Evolutionary conservation across 2,329 filamentous ascomycete genomes (phyloP).

Genomic region (Sporothrix pallida): DNA sequence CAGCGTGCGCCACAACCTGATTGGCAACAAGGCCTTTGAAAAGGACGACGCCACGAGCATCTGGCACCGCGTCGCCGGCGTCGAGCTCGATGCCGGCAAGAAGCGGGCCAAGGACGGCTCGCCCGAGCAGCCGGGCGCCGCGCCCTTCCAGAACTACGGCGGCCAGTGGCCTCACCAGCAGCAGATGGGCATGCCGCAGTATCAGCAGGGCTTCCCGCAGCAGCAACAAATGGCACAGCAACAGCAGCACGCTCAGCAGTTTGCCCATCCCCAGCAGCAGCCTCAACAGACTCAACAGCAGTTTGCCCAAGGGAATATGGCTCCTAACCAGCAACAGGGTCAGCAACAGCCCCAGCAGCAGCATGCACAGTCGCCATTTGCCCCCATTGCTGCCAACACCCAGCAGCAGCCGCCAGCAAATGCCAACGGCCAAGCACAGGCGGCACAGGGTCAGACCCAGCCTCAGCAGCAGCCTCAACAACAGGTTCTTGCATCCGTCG

Average conservation of each 20-base stretch:
- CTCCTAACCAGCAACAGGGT: constrained; percentile 19
- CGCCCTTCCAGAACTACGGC: constrained; percentile 33
- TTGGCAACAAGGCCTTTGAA: constrained; percentile 65
- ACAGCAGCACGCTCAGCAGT: constrained; percentile 9
- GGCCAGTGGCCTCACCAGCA: constrained; percentile 22
- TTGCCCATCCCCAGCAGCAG: background rate
- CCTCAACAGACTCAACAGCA: constrained; percentile 26
- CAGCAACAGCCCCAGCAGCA: constrained; percentile 31
- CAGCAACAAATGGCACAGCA: background rate
- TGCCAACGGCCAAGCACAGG: constrained; percentile 39
- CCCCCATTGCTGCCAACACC: background rate
- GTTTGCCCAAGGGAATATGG: background rate
- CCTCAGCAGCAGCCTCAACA: too few relatives aligned
- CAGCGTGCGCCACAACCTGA: constrained; percentile 67
- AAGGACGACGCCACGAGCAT: constrained; percentile 63
- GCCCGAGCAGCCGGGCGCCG: constrained; percentile 55
- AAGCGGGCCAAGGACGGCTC: constrained; percentile 60
- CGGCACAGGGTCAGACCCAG: constrained; percentile 34
- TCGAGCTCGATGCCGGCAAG: constrained; percentile 66
- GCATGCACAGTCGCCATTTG: background rate
- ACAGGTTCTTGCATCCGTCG: too few relatives aligned
- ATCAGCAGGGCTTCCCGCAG: background rate
- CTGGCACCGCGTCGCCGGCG: constrained; percentile 63
- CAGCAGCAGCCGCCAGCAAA: background rate
- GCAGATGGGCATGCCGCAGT: background rate